phyloP scores from a whole-genome alignment of 305 asterid genomes.

The Rubia tinctorum region DNA sequence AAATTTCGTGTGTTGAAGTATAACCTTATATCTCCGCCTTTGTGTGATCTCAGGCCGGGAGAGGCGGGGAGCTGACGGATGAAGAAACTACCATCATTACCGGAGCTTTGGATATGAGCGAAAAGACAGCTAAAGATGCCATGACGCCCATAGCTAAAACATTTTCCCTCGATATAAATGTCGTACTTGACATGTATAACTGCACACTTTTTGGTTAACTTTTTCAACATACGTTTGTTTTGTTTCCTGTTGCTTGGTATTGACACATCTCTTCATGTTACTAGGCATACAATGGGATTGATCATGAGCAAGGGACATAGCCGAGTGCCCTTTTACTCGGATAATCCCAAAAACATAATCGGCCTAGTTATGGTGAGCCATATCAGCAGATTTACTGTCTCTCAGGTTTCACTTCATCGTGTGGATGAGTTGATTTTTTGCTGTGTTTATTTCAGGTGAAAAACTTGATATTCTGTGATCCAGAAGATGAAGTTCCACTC shows the following conservation, averaged over 20 bases:
- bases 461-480: constrained; percentile 14
- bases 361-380: constrained; percentile 5
- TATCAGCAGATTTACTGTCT: neutral
- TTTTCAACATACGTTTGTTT: no score
- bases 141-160: constrained; percentile 66
- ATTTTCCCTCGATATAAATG: constrained; percentile 65
- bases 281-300: constrained; percentile 47
- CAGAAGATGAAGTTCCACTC: constrained; percentile 9
- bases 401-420: no score
- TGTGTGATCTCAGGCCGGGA: constrained; percentile 58
- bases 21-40: neutral
- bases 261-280: neutral
- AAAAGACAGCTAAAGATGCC: constrained; percentile 68
- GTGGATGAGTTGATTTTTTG: neutral
- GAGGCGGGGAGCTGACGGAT: constrained; percentile 79
- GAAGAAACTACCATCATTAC: constrained; percentile 77
- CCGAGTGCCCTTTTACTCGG: constrained; percentile 29
- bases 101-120: constrained; percentile 76
- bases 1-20: neutral
- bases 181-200: constrained; percentile 57
- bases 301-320: constrained; percentile 67
- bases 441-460: constrained; percentile 4
- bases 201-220: neutral
- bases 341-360: neutral
- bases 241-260: neutral